phyloP scores from a whole-genome alignment of 345 rosid genomes.

The Nasturtium officinale region DNA sequence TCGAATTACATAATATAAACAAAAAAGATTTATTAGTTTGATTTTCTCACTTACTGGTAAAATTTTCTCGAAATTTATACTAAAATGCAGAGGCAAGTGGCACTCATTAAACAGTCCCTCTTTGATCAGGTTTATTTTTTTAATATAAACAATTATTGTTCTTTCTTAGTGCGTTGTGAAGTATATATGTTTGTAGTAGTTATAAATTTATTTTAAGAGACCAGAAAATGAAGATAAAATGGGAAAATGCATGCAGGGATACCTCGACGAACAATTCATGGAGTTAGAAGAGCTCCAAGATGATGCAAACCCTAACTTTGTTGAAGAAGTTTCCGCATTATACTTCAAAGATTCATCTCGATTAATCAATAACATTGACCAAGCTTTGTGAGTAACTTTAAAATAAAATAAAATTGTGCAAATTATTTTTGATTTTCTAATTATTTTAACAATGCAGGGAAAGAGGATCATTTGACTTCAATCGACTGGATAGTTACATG shows the following conservation, averaged over 20 bases:
- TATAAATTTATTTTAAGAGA: background rate
- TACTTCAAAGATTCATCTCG: constrained; percentile 61
- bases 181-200: background rate
- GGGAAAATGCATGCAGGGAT: constrained; percentile 52
- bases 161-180: background rate
- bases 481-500: constrained; percentile 71
- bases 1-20: background rate
- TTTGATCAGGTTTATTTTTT: constrained; percentile 70
- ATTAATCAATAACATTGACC: constrained; percentile 62
- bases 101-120: constrained; percentile 55
- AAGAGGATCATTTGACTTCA: constrained; percentile 49
- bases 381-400: constrained; percentile 53
- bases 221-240: background rate
- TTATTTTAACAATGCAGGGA: constrained; percentile 34
- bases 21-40: background rate
- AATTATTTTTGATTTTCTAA: background rate
- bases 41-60: background rate
- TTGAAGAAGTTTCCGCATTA: constrained; percentile 61
- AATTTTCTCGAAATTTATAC: background rate
- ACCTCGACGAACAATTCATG: constrained; percentile 69
- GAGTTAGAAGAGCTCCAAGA: constrained; percentile 77
- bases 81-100: constrained; percentile 50
- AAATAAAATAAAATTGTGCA: too few relatives aligned
- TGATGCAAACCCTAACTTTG: constrained; percentile 72
- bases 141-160: background rate